phyloP scores from a whole-genome alignment of 1,139 yeast genomes.

The Pichia sp. region DNA sequence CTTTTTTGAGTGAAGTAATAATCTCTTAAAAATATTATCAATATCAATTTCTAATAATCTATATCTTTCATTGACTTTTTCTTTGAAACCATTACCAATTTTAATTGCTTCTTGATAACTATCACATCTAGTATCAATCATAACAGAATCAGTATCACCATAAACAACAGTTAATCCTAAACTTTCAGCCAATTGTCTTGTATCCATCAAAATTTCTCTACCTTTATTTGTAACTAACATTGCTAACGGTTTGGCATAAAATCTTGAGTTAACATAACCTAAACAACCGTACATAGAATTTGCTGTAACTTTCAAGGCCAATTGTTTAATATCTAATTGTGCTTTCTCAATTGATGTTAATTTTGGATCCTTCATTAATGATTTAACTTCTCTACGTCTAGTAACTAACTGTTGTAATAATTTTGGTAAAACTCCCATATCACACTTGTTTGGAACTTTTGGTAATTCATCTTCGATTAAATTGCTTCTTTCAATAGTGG shows the following conservation, averaged over 20 bases:
- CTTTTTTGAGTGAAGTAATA: slow-evolving; percentile 90
- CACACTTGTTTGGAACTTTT: slow-evolving; percentile 53
- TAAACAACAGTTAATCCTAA: slow-evolving; percentile 80
- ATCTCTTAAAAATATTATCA: slow-evolving; percentile 83
- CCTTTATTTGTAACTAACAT: slow-evolving; percentile 95
- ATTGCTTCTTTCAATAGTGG: slow-evolving; percentile 76
- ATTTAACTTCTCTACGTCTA: slow-evolving; percentile 91
- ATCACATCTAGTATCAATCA: slow-evolving; percentile 88
- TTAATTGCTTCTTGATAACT: slow-evolving; percentile 65
- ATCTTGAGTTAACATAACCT: slow-evolving; percentile 86
- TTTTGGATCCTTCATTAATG: slow-evolving; percentile 68
- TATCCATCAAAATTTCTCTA: slow-evolving; percentile 88
- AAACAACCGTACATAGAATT: slow-evolving; percentile 99
- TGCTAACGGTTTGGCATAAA: slow-evolving; percentile 93
- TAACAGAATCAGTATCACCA: slow-evolving; percentile 99
- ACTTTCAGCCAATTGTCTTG: slow-evolving; percentile 86
- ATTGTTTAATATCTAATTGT: slow-evolving; percentile 93
- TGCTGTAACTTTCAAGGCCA: slow-evolving; percentile 93
- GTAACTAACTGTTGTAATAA: slow-evolving; percentile 77
- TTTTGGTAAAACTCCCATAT: slow-evolving; percentile 81
- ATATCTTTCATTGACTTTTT: slow-evolving; percentile 82
- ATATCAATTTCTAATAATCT: slow-evolving; percentile 85
- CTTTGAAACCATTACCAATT: slow-evolving; percentile 81
- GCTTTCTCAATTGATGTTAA: slow-evolving; percentile 56
- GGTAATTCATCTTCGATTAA: slow-evolving; percentile 64